A percentile compares a stretch with the other conserved stretches of the same genome.
Conservation (phyloP, 2,329 filamentous ascomycete species). For the Fusarium sp. region DNA sequence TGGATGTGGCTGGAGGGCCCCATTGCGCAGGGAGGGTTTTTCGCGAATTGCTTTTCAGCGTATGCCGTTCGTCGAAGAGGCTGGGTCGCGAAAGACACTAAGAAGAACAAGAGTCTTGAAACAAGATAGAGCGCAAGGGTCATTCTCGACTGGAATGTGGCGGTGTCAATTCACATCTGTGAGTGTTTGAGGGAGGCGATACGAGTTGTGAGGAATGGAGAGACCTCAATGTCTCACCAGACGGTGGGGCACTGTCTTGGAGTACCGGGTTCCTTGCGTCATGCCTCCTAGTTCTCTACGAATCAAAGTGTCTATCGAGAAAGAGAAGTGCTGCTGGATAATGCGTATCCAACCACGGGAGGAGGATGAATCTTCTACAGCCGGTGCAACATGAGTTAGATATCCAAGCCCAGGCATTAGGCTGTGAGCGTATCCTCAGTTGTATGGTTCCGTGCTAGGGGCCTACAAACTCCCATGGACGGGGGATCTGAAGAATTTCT, state of each 20-base stretch:
- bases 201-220: conserved; percentile 37
- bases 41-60: neutral
- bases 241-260: neutral
- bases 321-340: too few relatives aligned
- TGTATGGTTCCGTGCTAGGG: too few relatives aligned
- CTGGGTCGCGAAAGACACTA: too few relatives aligned
- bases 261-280: neutral
- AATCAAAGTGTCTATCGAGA: too few relatives aligned
- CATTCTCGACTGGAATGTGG: conserved; percentile 6
- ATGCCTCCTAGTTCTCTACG: too few relatives aligned
- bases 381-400: too few relatives aligned
- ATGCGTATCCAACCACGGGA: too few relatives aligned
- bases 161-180: conserved; percentile 4
- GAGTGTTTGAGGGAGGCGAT: conserved; percentile 30
- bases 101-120: conserved; percentile 2
- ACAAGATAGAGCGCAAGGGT: neutral
- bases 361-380: too few relatives aligned
- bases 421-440: too few relatives aligned
- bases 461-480: too few relatives aligned
- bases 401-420: too few relatives aligned
- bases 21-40: conserved; percentile 23
- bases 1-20: conserved; percentile 19
- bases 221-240: conserved; percentile 38
- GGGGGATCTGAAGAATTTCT: too few relatives aligned
- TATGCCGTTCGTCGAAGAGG: neutral